phyloP scores from a whole-genome alignment of 495 filamentous ascomycete species.

The Neurospora terricola region DNA sequence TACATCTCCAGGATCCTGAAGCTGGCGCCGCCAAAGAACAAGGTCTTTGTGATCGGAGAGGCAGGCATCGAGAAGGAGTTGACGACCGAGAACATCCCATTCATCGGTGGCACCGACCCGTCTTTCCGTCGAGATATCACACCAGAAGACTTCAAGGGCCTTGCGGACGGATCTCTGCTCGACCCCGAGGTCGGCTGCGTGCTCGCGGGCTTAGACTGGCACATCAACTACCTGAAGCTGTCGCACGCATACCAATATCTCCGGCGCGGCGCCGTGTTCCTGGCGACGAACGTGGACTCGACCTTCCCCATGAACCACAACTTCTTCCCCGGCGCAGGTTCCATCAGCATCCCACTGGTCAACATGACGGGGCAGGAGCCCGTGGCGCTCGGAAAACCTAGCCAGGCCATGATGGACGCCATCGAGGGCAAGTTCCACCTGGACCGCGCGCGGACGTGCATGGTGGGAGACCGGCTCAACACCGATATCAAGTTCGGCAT shows the following conservation, averaged over 20 bases:
- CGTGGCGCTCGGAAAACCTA: constrained; percentile 80
- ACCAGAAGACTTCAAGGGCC: constrained; percentile 62
- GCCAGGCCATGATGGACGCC: constrained; percentile 98
- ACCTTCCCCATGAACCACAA: constrained; percentile 70
- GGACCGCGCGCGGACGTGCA: constrained; percentile 76
- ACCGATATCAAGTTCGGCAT: constrained; percentile 96
- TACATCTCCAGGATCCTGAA: constrained; percentile 91
- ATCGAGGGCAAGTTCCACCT: constrained; percentile 92
- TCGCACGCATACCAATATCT: constrained; percentile 79
- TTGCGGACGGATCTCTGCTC: constrained; percentile 66
- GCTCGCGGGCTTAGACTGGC: constrained; percentile 80
- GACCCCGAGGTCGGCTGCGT: constrained; percentile 87
- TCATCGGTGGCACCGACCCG: constrained; percentile 84
- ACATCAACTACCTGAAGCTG: constrained; percentile 89
- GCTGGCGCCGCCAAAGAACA: constrained; percentile 67
- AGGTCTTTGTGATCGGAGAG: constrained; percentile 90
- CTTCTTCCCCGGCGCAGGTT: constrained; percentile 87
- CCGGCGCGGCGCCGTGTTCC: constrained; percentile 70
- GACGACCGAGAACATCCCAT: constrained; percentile 60
- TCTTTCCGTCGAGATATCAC: constrained; percentile 63
- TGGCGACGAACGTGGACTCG: constrained; percentile 86
- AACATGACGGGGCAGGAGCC: constrained; percentile 65
- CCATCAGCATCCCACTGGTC: constrained; percentile 66
- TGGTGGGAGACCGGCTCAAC: constrained; percentile 90
- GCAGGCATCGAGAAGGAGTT: constrained; percentile 86